Evolutionary conservation across 1,139 yeast genomes (phyloP), one percentile per base, ranked within the genome.

Genomic region (Suzukiozyma palmioleophila): DNA sequence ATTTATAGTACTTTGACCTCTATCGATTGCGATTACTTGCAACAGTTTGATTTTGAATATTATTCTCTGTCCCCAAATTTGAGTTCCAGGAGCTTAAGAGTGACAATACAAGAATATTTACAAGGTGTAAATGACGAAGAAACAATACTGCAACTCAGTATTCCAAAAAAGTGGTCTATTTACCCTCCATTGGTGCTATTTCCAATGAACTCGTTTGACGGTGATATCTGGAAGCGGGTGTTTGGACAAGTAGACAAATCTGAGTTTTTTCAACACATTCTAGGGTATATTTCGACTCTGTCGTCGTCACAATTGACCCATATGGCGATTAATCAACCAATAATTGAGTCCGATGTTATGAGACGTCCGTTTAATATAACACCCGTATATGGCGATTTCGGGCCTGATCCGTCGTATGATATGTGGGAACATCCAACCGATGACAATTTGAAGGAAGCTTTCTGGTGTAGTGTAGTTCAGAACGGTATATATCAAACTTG

Each of bases 401-500:
- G 87, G 0, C 72, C 77, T 0, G 62, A 51, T 0, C 57, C 66
- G 1, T 50, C 59, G 0, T 43, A 43, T 3, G 38, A 49, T 8
- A 47, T 52, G 4, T 57, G 64, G 40, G 58, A 56, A 3, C 26
- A 37, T 12, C 88, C 89, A 0, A 51, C 68, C 0, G 39, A 43
- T 2, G 41, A 44, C 0, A 83, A 80, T 49, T 73, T 81, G 37
- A 43, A 57, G 0, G 33, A 51, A 0, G 84, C 86, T 0, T 77
- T 87, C 47, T 88, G 96, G 96, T 84, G 90, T 50, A 60, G 69
- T 10, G 73, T 73, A 1, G 60, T 68, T 2, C 96, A 88, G 53
- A 86, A 88, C 56, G 90, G 89, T 1, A 78, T 88, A 5, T 66
- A 58, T 44, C 96, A 88, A 53, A 71, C 76, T 2, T 88, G 96